Evolutionary conservation across 345 rosid species (phyloP).

Genomic region (Gossypium arboreum): DNA sequence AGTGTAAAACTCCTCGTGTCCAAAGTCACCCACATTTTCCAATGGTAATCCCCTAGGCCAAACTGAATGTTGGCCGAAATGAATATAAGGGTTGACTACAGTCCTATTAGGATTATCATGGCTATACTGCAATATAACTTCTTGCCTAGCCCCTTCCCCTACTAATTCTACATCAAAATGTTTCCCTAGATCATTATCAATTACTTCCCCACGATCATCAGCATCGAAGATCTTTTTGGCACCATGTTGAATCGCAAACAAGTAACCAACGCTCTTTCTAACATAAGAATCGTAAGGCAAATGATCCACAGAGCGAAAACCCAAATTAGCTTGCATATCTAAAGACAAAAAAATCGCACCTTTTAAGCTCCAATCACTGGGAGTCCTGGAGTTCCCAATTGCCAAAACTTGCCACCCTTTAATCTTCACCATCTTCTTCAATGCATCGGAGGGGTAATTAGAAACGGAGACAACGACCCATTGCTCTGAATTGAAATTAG

Average conservation of each 20-base stretch:
- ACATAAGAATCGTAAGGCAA: conserved; percentile 90
- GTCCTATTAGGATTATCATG: conserved; percentile 76
- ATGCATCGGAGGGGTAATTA: conserved; percentile 62
- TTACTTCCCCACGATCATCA: conserved; percentile 90
- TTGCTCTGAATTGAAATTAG: conserved; percentile 68
- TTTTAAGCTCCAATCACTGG: conserved; percentile 81
- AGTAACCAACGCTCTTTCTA: conserved; percentile 82
- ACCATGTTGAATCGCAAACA: conserved; percentile 96
- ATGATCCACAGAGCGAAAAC: conserved; percentile 64
- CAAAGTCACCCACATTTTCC: conserved; percentile 87
- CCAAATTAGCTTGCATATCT: conserved; percentile 79
- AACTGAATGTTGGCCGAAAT: conserved; percentile 93
- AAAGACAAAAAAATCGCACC: conserved; percentile 80
- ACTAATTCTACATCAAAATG: conserved; percentile 87
- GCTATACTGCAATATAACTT: conserved; percentile 74
- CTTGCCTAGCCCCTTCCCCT: conserved; percentile 86
- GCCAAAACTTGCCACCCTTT: conserved; percentile 95
- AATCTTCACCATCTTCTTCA: conserved; percentile 57
- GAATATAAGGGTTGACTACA: conserved; percentile 86
- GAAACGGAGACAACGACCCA: conserved; percentile 92
- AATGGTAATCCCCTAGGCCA: conserved; percentile 99
- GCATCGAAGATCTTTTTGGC: conserved; percentile 91
- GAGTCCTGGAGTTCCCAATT: conserved; percentile 80
- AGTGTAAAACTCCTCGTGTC: conserved; percentile 85
- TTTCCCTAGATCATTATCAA: conserved; percentile 75